Conservation (phyloP, 805 yeast species). For the Henningerozyma blattae region DNA sequence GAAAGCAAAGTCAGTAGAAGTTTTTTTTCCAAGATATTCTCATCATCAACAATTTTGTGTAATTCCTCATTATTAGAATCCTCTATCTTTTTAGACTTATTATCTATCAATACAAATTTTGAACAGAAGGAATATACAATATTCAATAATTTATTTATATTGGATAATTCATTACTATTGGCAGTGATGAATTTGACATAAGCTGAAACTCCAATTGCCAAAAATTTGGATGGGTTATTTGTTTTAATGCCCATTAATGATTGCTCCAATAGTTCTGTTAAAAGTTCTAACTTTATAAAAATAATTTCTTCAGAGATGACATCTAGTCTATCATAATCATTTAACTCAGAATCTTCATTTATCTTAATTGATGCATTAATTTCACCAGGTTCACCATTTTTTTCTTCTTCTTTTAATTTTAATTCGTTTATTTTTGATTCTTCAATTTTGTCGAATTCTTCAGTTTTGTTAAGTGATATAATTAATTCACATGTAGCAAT, state of each 20-base stretch:
- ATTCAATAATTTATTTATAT: constrained; percentile 35
- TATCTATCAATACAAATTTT: constrained; percentile 37
- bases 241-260: constrained; percentile 46
- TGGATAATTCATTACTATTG: constrained; percentile 26
- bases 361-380: no score
- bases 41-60: constrained; percentile 37
- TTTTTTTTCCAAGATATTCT: constrained; percentile 47
- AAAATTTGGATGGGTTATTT: constrained; percentile 65
- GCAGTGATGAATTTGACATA: constrained; percentile 38
- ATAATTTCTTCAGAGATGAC: no score
- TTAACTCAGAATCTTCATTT: no score
- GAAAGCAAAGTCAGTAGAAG: constrained; percentile 51
- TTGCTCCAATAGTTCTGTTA: constrained; percentile 1
- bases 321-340: no score
- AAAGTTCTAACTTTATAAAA: no score
- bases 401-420: constrained; percentile 5
- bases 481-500: constrained; percentile 54
- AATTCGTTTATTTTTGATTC: no score
- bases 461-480: no score
- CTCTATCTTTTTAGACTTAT: constrained; percentile 25
- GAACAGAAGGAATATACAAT: constrained; percentile 51
- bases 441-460: no score
- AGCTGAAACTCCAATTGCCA: constrained; percentile 55
- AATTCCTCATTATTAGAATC: constrained; percentile 22
- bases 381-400: constrained; percentile 4